phyloP scores from a whole-genome alignment of 257 asterid species.

The Nicotiana noctiflora region DNA sequence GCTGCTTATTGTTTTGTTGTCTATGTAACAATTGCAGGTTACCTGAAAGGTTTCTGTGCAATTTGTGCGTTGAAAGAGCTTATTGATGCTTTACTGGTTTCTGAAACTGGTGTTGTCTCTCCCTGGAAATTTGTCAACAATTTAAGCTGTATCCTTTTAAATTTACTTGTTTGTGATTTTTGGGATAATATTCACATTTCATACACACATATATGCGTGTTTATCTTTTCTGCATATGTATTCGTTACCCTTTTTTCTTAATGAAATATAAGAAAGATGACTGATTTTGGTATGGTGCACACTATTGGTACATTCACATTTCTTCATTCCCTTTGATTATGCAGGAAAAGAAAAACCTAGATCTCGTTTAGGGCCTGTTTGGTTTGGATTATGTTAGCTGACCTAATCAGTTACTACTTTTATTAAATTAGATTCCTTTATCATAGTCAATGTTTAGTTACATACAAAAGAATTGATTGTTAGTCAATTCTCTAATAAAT shows the following conservation, averaged over 20 bases:
- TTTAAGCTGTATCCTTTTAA: constrained; percentile 70
- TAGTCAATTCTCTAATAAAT: not conserved
- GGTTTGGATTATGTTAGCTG: not conserved
- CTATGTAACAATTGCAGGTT: constrained; percentile 36
- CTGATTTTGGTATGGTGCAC: not conserved
- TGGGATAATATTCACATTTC: not conserved
- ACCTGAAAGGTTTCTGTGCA: constrained; percentile 34
- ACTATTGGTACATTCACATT: not conserved
- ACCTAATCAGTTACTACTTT: not conserved
- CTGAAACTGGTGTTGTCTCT: constrained; percentile 22
- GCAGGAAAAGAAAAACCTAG: not conserved
- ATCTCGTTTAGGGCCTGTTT: not conserved
- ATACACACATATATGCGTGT: not conserved
- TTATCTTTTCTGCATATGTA: not conserved
- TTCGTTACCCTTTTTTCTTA: not conserved
- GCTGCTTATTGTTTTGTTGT: not conserved
- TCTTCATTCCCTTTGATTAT: not conserved
- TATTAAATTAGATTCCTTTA: not conserved
- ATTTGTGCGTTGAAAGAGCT: constrained; percentile 49
- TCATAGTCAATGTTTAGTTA: not conserved
- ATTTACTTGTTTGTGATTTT: not conserved
- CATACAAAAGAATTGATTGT: not conserved
- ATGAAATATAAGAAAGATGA: not conserved
- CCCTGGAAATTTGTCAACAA: constrained; percentile 54
- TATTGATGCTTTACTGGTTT: constrained; percentile 31